These are phyloP conservation scores for Wickerhamiella australiensis DNA, from an alignment of 805 yeast species.

Conservation along the genomic window DNA sequence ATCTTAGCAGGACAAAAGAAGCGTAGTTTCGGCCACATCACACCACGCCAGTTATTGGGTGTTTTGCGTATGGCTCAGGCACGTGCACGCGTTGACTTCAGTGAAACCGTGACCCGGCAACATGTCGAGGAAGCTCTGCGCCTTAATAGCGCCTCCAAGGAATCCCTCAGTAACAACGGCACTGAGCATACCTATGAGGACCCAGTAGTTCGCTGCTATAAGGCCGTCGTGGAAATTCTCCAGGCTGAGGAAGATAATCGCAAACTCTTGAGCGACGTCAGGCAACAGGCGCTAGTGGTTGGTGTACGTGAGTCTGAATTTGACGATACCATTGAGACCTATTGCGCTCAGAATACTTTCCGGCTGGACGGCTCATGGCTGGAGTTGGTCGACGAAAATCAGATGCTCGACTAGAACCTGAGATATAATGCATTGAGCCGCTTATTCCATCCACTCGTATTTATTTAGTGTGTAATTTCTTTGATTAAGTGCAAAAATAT, in stretches of 20 bases:
- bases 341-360: not conserved
- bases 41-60: conserved; percentile 90
- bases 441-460: not conserved
- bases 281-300: not conserved
- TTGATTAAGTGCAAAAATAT: too few relatives aligned
- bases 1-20: conserved; percentile 46
- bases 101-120: conserved; percentile 50
- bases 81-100: conserved; percentile 76
- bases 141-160: conserved; percentile 73
- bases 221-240: conserved; percentile 1
- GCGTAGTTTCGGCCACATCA: conserved; percentile 76
- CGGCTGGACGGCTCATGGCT: conserved; percentile 8
- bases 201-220: conserved; percentile 6
- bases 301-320: not conserved
- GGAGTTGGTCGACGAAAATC: conserved; percentile 6
- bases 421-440: not conserved
- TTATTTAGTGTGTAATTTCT: not conserved
- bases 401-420: not conserved
- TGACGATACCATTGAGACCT: conserved; percentile 6
- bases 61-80: conserved; percentile 91
- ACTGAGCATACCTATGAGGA: not conserved
- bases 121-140: conserved; percentile 96
- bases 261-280: conserved; percentile 1
- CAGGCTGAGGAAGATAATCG: conserved; percentile 6
- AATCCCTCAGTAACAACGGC: conserved; percentile 37